phyloP scores from a whole-genome alignment of 768 basidiomycete genomes.

The Lentinula sp. region DNA sequence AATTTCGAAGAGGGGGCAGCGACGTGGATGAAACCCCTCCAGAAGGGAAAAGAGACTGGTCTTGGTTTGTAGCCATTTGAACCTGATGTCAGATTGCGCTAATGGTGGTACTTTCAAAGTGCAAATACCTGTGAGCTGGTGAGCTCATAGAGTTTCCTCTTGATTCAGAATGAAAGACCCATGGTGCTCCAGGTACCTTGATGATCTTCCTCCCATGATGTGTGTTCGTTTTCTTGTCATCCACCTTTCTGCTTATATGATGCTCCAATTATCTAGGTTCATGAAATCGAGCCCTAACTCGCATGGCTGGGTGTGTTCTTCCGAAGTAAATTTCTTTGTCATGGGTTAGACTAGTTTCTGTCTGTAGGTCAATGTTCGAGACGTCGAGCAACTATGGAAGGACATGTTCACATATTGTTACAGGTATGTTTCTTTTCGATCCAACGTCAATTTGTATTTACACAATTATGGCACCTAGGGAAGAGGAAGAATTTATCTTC shows the following conservation, averaged over 20 bases:
- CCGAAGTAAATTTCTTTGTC: neutral
- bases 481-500: slow-evolving; percentile 63
- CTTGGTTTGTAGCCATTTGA: slow-evolving; percentile 29
- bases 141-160: neutral
- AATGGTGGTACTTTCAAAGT: slow-evolving; percentile 14
- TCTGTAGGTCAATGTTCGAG: slow-evolving; percentile 51
- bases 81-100: neutral
- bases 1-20: slow-evolving; percentile 51
- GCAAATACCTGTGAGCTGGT: slow-evolving; percentile 70
- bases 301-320: slow-evolving; percentile 54
- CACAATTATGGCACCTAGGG: slow-evolving; percentile 24
- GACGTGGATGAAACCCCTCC: slow-evolving; percentile 72
- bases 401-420: slow-evolving; percentile 68
- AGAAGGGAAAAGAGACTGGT: slow-evolving; percentile 57
- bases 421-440: slow-evolving; percentile 24
- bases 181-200: slow-evolving; percentile 40
- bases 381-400: slow-evolving; percentile 72
- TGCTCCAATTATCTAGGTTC: slow-evolving; percentile 38
- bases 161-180: neutral
- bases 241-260: neutral
- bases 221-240: slow-evolving; percentile 16
- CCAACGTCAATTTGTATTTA: neutral
- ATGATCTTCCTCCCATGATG: slow-evolving; percentile 76
- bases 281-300: slow-evolving; percentile 62
- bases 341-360: neutral